Evolutionary conservation across 768 basidiomycete species (phyloP).

Genomic region (Filobasidium wieringae): DNA sequence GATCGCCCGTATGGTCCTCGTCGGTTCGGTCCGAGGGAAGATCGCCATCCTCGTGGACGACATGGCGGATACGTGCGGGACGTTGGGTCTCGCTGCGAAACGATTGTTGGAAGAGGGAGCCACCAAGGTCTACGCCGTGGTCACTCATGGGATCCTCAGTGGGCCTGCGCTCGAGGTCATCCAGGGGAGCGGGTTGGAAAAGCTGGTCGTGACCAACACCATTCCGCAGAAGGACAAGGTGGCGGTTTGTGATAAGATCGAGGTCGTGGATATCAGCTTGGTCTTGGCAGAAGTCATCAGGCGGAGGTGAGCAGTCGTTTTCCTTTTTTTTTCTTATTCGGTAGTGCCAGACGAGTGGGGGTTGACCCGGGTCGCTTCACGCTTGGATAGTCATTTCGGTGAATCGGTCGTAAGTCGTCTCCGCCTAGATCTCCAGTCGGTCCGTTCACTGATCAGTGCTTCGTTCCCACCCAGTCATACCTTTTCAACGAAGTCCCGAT

Average conservation of each 20-base stretch:
- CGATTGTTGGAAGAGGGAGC: slow-evolving; percentile 87
- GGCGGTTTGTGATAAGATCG: slow-evolving; percentile 54
- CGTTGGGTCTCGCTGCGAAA: slow-evolving; percentile 69
- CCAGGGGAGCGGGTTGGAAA: slow-evolving; percentile 45
- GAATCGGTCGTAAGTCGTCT: slow-evolving; percentile 34
- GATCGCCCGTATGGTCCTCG: slow-evolving; percentile 56
- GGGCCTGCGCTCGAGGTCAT: slow-evolving; percentile 20
- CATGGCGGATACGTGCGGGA: slow-evolving; percentile 92
- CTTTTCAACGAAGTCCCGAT: slow-evolving; percentile 38
- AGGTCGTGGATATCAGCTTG: slow-evolving; percentile 78
- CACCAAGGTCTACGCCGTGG: slow-evolving; percentile 67
- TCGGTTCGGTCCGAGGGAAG: slow-evolving; percentile 90
- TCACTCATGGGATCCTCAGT: slow-evolving; percentile 63
- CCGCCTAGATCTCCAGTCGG: too few relatives aligned
- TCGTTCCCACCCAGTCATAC: slow-evolving; percentile 27
- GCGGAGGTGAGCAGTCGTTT: slow-evolving; percentile 38
- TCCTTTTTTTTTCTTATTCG: neutral
- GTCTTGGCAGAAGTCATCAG: slow-evolving; percentile 93
- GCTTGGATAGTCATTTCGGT: slow-evolving; percentile 31
- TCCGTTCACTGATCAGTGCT: neutral
- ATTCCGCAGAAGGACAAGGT: slow-evolving; percentile 67
- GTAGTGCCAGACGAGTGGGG: neutral
- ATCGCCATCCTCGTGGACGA: slow-evolving; percentile 93
- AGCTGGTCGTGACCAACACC: slow-evolving; percentile 93
- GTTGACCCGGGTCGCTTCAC: neutral